phyloP scores from a whole-genome alignment of 2,329 filamentous ascomycete genomes.

The Pseudogymnoascus sp. region DNA sequence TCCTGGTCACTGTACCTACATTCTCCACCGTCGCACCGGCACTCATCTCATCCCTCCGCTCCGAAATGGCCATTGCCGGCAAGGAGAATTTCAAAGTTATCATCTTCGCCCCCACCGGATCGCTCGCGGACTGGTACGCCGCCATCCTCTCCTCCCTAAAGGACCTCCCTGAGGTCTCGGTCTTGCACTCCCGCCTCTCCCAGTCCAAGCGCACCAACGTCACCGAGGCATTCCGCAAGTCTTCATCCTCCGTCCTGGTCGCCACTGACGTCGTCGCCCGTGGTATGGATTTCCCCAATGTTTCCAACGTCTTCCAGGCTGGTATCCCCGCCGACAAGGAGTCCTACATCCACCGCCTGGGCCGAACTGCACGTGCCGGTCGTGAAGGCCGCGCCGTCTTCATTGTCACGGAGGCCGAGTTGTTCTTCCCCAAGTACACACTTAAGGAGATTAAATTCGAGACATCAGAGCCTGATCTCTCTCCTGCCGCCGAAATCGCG shows the following conservation, averaged over 20 bases:
- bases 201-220: slow-evolving; percentile 63
- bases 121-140: slow-evolving; percentile 59
- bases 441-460: slow-evolving; percentile 49
- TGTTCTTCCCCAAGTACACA: slow-evolving; percentile 43
- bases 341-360: slow-evolving; percentile 70
- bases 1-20: slow-evolving; percentile 57
- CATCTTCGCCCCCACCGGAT: slow-evolving; percentile 78
- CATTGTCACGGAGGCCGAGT: slow-evolving; percentile 51
- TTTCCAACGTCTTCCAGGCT: slow-evolving; percentile 72
- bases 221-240: slow-evolving; percentile 63
- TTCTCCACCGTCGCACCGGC: slow-evolving; percentile 72
- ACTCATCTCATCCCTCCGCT: slow-evolving; percentile 66
- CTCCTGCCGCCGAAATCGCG: slow-evolving; percentile 33
- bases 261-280: slow-evolving; percentile 75
- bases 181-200: slow-evolving; percentile 70
- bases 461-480: slow-evolving; percentile 39
- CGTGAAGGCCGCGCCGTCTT: slow-evolving; percentile 68
- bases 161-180: slow-evolving; percentile 24
- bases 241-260: slow-evolving; percentile 59
- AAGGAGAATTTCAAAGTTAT: slow-evolving; percentile 79
- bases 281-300: slow-evolving; percentile 76
- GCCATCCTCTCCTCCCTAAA: slow-evolving; percentile 41
- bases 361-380: slow-evolving; percentile 68
- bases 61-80: slow-evolving; percentile 43
- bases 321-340: slow-evolving; percentile 58